Percentiles rank a stretch among this genome's conserved stretches.
These are phyloP conservation scores for Collybia sordida DNA, from an alignment of 768 basidiomycete genomes.

Conservation along the genomic window DNA sequence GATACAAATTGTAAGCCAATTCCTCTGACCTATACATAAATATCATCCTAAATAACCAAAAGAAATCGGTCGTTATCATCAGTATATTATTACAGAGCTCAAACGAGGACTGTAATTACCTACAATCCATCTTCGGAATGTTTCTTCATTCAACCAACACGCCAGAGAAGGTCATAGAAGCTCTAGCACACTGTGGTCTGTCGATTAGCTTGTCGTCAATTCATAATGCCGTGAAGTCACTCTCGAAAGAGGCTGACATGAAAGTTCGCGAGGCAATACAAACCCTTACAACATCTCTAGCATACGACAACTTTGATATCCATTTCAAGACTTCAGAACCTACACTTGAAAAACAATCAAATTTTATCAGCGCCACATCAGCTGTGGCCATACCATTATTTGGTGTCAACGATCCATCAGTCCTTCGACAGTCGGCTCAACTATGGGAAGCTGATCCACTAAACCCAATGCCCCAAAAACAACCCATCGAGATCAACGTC, in stretches of 20 bases:
- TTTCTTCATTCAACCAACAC: constrained; percentile 35
- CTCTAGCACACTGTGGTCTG: constrained; percentile 21
- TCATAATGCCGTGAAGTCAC: constrained; percentile 13
- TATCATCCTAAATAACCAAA: no score
- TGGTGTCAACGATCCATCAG: constrained; percentile 10
- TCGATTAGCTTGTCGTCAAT: constrained; percentile 21
- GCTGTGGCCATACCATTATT: constrained; percentile 21
- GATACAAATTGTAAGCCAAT: no score
- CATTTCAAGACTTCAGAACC: constrained; percentile 22
- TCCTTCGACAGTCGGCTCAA: constrained; percentile 24
- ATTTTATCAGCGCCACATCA: constrained; percentile 27
- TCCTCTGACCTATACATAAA: no score
- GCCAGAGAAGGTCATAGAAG: constrained; percentile 21
- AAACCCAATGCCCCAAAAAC: constrained; percentile 15
- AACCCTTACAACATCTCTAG: constrained; percentile 19
- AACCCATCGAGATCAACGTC: neutral
- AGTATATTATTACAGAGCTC: neutral
- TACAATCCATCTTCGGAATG: no score
- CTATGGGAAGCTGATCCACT: constrained; percentile 26
- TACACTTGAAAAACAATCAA: constrained; percentile 22
- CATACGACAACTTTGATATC: constrained; percentile 40
- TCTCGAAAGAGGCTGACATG: constrained; percentile 15
- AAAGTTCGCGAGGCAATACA: constrained; percentile 13
- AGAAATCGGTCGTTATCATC: neutral
- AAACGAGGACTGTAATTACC: no score